Evolutionary conservation across 1,139 yeast genomes (phyloP).

Genomic region (Candida sojae): DNA sequence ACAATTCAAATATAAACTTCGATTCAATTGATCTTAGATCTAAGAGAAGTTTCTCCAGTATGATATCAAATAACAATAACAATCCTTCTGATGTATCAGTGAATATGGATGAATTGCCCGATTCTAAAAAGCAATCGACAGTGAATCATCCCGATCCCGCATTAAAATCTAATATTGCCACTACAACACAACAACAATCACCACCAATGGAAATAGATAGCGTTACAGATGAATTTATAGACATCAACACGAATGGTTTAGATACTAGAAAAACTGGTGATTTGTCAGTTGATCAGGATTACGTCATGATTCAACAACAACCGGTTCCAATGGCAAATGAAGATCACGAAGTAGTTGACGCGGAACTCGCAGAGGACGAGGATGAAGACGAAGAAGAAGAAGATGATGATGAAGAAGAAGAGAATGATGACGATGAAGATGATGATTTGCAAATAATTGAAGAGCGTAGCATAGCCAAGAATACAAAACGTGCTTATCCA

Average conservation of each 20-base stretch:
- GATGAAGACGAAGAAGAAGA: constrained; percentile 9
- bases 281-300: constrained; percentile 11
- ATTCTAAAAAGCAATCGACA: constrained; percentile 9
- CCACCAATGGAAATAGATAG: constrained; percentile 9
- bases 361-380: constrained; percentile 8
- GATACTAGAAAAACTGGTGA: constrained; percentile 9
- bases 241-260: neutral
- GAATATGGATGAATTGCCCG: constrained; percentile 10
- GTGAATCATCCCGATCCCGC: constrained; percentile 15
- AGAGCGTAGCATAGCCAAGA: neutral
- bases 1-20: constrained; percentile 1
- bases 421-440: constrained; percentile 7
- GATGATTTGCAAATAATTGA: constrained; percentile 7
- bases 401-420: constrained; percentile 7
- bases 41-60: constrained; percentile 16
- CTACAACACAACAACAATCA: constrained; percentile 6
- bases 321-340: constrained; percentile 5
- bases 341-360: constrained; percentile 5
- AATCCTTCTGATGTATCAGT: constrained; percentile 10
- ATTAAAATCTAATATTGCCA: constrained; percentile 14
- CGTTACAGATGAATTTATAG: constrained; percentile 1
- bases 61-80: constrained; percentile 17
- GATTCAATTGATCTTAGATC: constrained; percentile 15
- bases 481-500: constrained; percentile 16
- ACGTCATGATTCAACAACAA: constrained; percentile 2